Percentiles rank a stretch among this genome's conserved stretches.
Conservation (phyloP, 2,329 filamentous ascomycete species). For the Ophiosphaerella narmari region DNA sequence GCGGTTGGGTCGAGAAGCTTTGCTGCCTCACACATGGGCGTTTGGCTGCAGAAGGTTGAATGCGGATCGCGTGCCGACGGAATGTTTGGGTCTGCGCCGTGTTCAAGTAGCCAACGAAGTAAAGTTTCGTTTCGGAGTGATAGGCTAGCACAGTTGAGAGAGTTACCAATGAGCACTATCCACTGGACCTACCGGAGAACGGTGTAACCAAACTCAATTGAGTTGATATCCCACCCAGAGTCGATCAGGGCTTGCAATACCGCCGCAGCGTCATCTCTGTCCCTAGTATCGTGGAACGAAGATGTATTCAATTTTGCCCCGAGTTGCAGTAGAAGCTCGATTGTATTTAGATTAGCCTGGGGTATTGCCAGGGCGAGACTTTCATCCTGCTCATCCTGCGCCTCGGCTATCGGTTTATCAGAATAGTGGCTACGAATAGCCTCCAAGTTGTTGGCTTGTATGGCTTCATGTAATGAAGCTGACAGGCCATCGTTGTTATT, state of each 20-base stretch:
- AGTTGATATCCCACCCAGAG: constrained; percentile 12
- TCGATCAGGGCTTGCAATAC: constrained; percentile 5
- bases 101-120: constrained; percentile 11
- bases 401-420: too few species aligned
- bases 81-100: constrained; percentile 10
- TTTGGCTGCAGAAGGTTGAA: not conserved
- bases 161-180: not conserved
- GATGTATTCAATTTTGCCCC: not conserved
- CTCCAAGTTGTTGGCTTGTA: too few species aligned
- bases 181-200: not conserved
- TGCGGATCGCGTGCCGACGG: not conserved
- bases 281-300: not conserved
- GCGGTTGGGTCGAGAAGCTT: not conserved
- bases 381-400: too few species aligned
- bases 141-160: not conserved
- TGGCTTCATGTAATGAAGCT: too few species aligned
- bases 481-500: too few species aligned
- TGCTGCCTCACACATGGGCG: constrained; percentile 1
- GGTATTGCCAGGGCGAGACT: too few species aligned
- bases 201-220: not conserved
- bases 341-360: too few species aligned
- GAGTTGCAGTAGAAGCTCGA: not conserved
- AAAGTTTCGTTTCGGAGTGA: not conserved
- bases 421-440: too few species aligned
- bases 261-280: constrained; percentile 1